Evolutionary conservation across 768 basidiomycete genomes (phyloP), one percentile per base, ranked within the genome.

Genomic region (Ramaria sp.): DNA sequence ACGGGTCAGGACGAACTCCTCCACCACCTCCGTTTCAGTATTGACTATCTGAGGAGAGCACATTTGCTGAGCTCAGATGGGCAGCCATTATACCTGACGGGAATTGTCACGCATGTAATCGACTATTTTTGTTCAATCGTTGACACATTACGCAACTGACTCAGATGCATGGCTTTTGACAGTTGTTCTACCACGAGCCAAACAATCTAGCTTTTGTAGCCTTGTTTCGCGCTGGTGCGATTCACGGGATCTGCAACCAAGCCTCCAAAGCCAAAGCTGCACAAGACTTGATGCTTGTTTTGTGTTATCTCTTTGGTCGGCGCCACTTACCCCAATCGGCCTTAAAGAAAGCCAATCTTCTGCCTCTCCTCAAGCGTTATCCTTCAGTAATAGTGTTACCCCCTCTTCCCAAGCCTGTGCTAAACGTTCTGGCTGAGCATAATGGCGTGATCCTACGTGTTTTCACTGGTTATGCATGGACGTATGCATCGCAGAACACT

Each of bases 231-330:
- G 67, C 67, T 3, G 84, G 83, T 7, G 71, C 78, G 47, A 52
- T 87, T 9, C 85, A 85, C 62, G 58, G 67, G 0, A 73, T 86
- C 30, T 82, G 82, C 64, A 59, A 61, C 16, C 71, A 78, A 50
- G n/a, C n/a, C n/a, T 68, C 66, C 41, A 22, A 62, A 12, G 62
- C 71, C 43, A 55, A 65, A 3, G 42, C 81, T 0, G 74, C 78
- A 57, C 66, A 64, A 8, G 70, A 78, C n/a, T 70, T 82, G 43
- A 69, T 86, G 50, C 56, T 75, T 8, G 63, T 85, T 3, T 70
- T 87, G 66, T 74, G 74, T n/a, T 77, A 83, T 64, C 71, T 86
- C 9, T 85, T 86, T 57, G 79, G 78, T 5, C 75, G 82, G n/a
- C 72, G 74, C 9, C 71, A 78, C 59, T 65, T 84, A 5, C 74